Conservation (phyloP, 2,329 filamentous ascomycete species). For the Talaromyces sp. region DNA sequence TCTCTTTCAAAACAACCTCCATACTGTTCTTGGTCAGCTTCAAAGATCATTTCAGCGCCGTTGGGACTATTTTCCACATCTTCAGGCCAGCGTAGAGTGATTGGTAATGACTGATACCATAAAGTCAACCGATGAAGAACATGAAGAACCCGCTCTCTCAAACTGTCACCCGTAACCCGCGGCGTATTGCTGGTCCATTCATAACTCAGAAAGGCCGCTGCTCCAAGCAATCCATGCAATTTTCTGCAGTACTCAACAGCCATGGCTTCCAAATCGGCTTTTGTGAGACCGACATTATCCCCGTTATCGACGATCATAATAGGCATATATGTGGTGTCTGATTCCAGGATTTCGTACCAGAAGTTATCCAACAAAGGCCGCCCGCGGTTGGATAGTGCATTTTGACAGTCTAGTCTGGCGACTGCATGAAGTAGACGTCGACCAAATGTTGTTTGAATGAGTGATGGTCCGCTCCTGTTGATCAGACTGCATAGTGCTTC, state of each 20-base stretch:
- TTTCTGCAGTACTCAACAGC: conserved; percentile 2
- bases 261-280: background rate
- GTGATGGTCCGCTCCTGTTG: background rate
- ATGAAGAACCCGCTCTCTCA: background rate
- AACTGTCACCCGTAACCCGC: background rate
- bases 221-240: background rate
- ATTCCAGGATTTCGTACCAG: conserved; percentile 5
- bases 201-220: background rate
- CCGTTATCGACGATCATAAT: background rate
- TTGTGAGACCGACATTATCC: background rate
- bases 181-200: conserved; percentile 5
- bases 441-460: background rate
- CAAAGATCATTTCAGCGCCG: background rate
- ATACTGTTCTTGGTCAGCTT: background rate
- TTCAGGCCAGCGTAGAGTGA: background rate
- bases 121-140: background rate
- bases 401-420: background rate
- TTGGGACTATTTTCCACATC: background rate
- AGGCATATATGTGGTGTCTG: background rate
- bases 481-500: conserved; percentile 1
- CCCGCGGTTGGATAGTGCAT: conserved; percentile 2
- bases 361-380: background rate
- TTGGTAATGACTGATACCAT: conserved; percentile 3
- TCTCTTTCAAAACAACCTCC: background rate
- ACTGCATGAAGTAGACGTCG: conserved; percentile 1